A percentile compares a stretch with the other conserved stretches of the same genome.
These are phyloP conservation scores for Stenocarpella maydis DNA, from an alignment of 2,329 filamentous ascomycete species.

Conservation along the genomic window DNA sequence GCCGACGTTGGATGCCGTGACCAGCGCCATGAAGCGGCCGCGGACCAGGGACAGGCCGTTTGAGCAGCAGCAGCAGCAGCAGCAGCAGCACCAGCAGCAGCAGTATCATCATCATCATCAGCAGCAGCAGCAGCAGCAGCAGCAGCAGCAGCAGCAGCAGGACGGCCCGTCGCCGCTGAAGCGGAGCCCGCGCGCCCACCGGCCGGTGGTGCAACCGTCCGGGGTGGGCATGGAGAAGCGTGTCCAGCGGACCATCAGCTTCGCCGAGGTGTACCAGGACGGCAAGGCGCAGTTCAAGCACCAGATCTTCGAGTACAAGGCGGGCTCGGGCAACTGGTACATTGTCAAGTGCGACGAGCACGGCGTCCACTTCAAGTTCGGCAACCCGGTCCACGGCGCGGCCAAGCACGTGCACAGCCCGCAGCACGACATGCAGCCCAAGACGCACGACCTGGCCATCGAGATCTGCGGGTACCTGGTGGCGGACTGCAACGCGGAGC, in stretches of 20 bases:
- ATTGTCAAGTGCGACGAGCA: slow-evolving; percentile 52
- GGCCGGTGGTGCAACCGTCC: background rate
- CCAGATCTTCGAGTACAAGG: slow-evolving; percentile 45
- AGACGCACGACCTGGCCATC: slow-evolving; percentile 44
- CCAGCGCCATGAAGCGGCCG: slow-evolving; percentile 25
- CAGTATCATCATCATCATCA: background rate
- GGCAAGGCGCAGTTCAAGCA: slow-evolving; percentile 46
- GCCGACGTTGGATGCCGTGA: background rate
- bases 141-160: background rate
- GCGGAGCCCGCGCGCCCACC: background rate
- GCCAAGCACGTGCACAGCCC: slow-evolving; percentile 48
- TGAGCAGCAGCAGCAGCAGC: background rate
- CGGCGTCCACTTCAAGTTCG: slow-evolving; percentile 45
- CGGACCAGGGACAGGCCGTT: slow-evolving; percentile 27
- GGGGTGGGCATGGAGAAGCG: background rate
- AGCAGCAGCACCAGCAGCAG: background rate
- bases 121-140: background rate
- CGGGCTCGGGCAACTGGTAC: slow-evolving; percentile 43
- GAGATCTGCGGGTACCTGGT: slow-evolving; percentile 46
- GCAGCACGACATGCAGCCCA: slow-evolving; percentile 43
- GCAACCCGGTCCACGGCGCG: slow-evolving; percentile 46
- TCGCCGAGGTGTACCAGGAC: slow-evolving; percentile 47
- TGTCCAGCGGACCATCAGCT: slow-evolving; percentile 42
- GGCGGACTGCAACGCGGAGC: slow-evolving; percentile 43
- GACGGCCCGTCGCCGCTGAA: background rate